Evolutionary conservation across 257 asterid species (phyloP), one percentile per base, ranked within the genome.

Genomic region (Solanum chmielewskii): DNA sequence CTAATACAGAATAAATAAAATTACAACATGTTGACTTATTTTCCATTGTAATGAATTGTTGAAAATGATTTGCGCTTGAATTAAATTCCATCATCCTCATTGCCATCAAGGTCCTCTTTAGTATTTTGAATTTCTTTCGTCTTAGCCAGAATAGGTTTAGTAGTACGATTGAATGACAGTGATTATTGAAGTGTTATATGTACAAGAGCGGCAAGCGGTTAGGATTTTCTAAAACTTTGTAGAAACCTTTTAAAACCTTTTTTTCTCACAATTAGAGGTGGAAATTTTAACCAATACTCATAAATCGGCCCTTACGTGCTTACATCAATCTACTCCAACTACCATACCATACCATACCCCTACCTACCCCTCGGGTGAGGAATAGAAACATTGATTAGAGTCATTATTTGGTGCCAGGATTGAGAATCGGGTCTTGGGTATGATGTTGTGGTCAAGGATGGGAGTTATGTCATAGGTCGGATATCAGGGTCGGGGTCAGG

Each of bases 41-140:
- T 25, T 27, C 23, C 14, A 13, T 27, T 68, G 0, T 68, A 6
- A 68, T 6, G 39, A 68, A 68, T 68, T 0, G 1, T 2, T 68
- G 1, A 6, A 14, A 27, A 13, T 2, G 39, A 27, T 11, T 68
- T 5, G 0, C 14, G 39, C 20, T 27, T 14, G 7, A 2, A 27
- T 27, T 13, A 4, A 66, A 11, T 11, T 6, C 1, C 9, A 25
- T 66, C 37, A 25, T 27, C 31, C 1, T 0, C 37, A 12, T 66
- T 13, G 35, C 1, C 14, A 25, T 25, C 18, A 6, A 66, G 0
- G 4, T 5, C 35, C 73, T 25, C 37, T 25, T 66, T 0, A 0
- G 9, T 25, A 9, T 5, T 66, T 4, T 23, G 3, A 64, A 12
- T 4, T 7, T 10, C 1, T 1, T 11, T 66, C 37, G 27, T 2